phyloP scores from a whole-genome alignment of 108 stramenopile genomes.

The Skeletonema marinoi region DNA sequence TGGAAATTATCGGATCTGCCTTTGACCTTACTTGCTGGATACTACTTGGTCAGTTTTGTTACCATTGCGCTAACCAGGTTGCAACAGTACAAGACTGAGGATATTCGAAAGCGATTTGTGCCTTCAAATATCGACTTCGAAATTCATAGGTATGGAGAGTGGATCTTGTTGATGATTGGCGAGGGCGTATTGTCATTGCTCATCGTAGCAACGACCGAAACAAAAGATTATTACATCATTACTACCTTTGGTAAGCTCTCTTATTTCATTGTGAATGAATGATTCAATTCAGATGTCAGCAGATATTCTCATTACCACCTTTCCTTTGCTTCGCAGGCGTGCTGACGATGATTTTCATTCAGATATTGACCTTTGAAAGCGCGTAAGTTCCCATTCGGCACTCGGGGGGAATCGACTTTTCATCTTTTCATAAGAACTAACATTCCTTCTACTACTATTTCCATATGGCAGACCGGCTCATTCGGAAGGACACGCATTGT shows the following conservation, averaged over 20 bases:
- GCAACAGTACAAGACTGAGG: not conserved
- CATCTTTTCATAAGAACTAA: not conserved
- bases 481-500: slow-evolving; percentile 15
- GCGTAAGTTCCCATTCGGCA: not conserved
- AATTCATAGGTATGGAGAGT: slow-evolving; percentile 80
- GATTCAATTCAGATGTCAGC: not conserved
- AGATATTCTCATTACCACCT: not conserved
- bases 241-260: slow-evolving; percentile 1
- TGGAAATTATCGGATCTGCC: slow-evolving; percentile 33
- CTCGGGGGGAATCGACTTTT: not conserved
- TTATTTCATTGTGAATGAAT: not conserved
- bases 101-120: slow-evolving; percentile 11
- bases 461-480: not conserved
- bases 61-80: not conserved
- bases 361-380: slow-evolving; percentile 19
- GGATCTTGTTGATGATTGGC: slow-evolving; percentile 77
- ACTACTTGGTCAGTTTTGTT: slow-evolving; percentile 1
- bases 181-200: slow-evolving; percentile 64
- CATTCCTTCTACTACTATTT: not conserved
- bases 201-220: slow-evolving; percentile 40
- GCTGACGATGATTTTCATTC: slow-evolving; percentile 15
- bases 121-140: slow-evolving; percentile 37
- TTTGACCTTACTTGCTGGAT: slow-evolving; percentile 7
- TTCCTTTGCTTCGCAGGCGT: slow-evolving; percentile 5
- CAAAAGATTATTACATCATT: slow-evolving; percentile 10